Evolutionary conservation across 176 grass and related monocot species (phyloP).

Genomic region (Tuctoria greenei): DNA sequence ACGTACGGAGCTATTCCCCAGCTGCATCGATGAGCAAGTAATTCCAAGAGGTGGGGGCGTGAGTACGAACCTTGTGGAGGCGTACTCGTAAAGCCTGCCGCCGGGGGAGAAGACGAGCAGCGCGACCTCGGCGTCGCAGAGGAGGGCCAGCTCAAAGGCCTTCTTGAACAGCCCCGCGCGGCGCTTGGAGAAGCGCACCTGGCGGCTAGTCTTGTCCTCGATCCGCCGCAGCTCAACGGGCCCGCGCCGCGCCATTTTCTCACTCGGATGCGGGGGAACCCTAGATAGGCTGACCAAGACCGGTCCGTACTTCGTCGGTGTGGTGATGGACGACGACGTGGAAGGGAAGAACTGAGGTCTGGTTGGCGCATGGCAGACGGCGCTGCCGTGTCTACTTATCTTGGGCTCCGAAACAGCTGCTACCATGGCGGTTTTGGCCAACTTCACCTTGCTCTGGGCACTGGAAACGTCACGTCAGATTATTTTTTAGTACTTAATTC

Average conservation of each 20-base stretch:
- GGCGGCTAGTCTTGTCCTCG: conserved; percentile 75
- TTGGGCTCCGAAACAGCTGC: too few relatives aligned
- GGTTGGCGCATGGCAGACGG: too few relatives aligned
- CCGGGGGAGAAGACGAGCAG: conserved; percentile 69
- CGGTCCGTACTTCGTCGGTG: too few relatives aligned
- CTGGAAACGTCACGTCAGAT: too few relatives aligned
- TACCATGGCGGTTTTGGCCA: too few relatives aligned
- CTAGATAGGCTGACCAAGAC: too few relatives aligned
- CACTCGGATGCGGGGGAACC: background rate
- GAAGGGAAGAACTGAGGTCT: too few relatives aligned
- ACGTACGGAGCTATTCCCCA: background rate
- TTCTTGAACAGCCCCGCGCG: conserved; percentile 79
- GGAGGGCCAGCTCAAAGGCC: conserved; percentile 70
- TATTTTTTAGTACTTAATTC: too few relatives aligned
- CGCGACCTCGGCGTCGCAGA: conserved; percentile 75
- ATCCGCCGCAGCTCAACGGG: conserved; percentile 71
- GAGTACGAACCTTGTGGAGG: conserved; percentile 47
- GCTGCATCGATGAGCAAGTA: background rate
- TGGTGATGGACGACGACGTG: too few relatives aligned
- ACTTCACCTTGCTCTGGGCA: too few relatives aligned
- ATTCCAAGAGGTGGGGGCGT: background rate
- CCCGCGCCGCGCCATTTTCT: conserved; percentile 43
- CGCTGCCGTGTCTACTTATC: too few relatives aligned
- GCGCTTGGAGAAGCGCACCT: conserved; percentile 82
- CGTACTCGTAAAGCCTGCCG: conserved; percentile 72